Evolutionary conservation across 75 land plant species (phyloP).

Genomic region (Larix kaempferi): DNA sequence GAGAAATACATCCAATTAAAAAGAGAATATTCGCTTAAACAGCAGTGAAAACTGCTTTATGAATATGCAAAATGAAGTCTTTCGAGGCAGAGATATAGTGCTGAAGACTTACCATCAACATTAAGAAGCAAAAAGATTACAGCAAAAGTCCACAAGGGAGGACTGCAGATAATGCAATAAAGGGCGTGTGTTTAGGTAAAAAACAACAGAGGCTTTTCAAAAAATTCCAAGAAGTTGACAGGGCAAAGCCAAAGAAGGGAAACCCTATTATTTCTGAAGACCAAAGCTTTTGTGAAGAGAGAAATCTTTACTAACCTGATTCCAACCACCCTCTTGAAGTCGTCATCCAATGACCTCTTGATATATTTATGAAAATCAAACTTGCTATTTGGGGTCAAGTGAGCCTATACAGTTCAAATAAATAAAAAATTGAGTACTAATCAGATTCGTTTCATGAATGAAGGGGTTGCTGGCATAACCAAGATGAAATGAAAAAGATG

Average conservation of each 20-base stretch:
- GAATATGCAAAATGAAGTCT: not conserved
- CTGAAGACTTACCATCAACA: conserved; percentile 22
- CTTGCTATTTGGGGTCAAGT: conserved; percentile 26
- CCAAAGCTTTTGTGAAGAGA: not conserved
- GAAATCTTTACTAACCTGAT: conserved; percentile 48
- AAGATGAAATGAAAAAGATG: not conserved
- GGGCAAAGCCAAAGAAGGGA: not conserved
- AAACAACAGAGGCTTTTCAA: too few relatives aligned
- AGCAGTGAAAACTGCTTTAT: not conserved
- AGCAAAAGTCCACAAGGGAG: conserved; percentile 26
- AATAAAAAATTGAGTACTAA: not conserved
- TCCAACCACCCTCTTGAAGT: conserved; percentile 79
- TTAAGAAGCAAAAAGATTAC: conserved; percentile 30
- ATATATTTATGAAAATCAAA: conserved; percentile 74
- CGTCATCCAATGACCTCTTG: conserved; percentile 49
- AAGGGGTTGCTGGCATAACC: not conserved
- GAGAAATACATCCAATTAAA: not conserved
- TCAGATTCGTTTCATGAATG: not conserved
- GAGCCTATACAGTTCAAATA: conserved; percentile 20
- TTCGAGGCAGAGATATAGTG: not conserved
- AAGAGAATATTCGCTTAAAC: not conserved
- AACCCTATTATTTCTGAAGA: not conserved
- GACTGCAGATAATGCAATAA: conserved; percentile 13
- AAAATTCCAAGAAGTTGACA: not conserved
- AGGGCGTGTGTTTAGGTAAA: not conserved